A percentile compares a stretch with the other conserved stretches of the same genome.
These are phyloP conservation scores for Penicillium paxilli DNA, from an alignment of 495 filamentous ascomycete genomes.

Conservation along the genomic window DNA sequence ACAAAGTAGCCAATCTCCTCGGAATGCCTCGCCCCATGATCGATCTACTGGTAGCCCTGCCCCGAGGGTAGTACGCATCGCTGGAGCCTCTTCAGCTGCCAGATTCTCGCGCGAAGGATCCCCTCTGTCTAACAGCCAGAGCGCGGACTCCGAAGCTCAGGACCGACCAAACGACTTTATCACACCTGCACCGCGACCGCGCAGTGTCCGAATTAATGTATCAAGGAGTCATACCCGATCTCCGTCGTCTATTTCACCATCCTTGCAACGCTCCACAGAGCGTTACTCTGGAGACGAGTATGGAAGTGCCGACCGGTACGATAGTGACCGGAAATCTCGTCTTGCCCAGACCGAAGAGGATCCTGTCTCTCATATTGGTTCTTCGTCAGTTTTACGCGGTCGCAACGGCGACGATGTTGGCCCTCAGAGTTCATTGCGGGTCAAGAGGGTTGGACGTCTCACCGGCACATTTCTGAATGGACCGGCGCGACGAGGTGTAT, in stretches of 20 bases:
- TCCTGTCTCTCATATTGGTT: conserved; percentile 45
- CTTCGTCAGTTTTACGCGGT: conserved; percentile 50
- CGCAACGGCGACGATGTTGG: conserved; percentile 56
- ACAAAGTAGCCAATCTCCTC: conserved; percentile 37
- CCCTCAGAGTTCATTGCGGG: conserved; percentile 65
- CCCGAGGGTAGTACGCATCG: conserved; percentile 60
- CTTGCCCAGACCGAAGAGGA: conserved; percentile 35
- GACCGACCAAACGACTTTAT: conserved; percentile 52
- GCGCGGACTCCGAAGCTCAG: conserved; percentile 28
- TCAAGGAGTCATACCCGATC: conserved; percentile 40
- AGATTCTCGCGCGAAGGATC: conserved; percentile 37
- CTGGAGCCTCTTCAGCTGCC: conserved; percentile 37
- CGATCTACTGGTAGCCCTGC: conserved; percentile 45
- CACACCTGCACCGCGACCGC: conserved; percentile 64
- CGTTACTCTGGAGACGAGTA: conserved; percentile 36
- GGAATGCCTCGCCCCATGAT: conserved; percentile 40
- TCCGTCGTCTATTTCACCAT: conserved; percentile 43
- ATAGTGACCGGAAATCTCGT: conserved; percentile 43
- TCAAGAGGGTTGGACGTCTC: conserved; percentile 71
- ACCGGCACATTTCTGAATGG: conserved; percentile 74
- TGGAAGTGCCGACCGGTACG: conserved; percentile 41
- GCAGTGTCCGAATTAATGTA: conserved; percentile 60
- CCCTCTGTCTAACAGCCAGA: conserved; percentile 33
- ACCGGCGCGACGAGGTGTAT: conserved; percentile 68
- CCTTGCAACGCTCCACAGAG: conserved; percentile 36